Evolutionary conservation across 2,329 filamentous ascomycete species (phyloP).

Genomic region (Aspergillus versicolor): DNA sequence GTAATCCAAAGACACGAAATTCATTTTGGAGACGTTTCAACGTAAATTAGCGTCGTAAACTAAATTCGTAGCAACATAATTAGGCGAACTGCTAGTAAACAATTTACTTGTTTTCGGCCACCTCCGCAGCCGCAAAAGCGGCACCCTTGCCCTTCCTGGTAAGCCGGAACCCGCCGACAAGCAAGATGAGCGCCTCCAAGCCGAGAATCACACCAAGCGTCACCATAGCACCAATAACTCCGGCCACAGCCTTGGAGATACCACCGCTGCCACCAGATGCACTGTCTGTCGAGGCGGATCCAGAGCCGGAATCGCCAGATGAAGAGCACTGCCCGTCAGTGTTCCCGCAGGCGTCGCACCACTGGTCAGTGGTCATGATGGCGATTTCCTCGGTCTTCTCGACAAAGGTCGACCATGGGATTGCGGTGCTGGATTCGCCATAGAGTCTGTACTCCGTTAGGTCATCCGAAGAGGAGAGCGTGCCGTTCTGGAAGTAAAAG

Average conservation of each 20-base stretch:
- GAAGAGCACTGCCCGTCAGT: conserved; percentile 64
- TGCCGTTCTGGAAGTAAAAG: conserved; percentile 65
- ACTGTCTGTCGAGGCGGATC: conserved; percentile 23
- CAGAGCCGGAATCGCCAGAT: conserved; percentile 31
- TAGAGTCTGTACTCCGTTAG: conserved; percentile 60
- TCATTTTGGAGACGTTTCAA: neutral
- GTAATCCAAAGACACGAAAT: neutral
- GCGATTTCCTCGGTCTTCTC: conserved; percentile 64
- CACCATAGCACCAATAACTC: conserved; percentile 74
- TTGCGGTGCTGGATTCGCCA: conserved; percentile 53
- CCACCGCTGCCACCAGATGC: conserved; percentile 36
- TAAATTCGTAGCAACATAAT: neutral
- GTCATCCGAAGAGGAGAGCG: conserved; percentile 41
- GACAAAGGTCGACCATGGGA: conserved; percentile 71
- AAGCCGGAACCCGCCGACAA: conserved; percentile 59
- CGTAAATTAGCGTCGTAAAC: neutral
- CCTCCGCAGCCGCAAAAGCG: conserved; percentile 13
- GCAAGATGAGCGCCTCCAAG: conserved; percentile 52
- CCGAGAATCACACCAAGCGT: conserved; percentile 64
- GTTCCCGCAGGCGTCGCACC: conserved; percentile 77
- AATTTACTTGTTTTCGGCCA: conserved; percentile 22
- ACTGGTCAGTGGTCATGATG: conserved; percentile 62
- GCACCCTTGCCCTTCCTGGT: conserved; percentile 49
- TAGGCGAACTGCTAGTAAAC: neutral
- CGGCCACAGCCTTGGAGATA: conserved; percentile 70